phyloP scores from a whole-genome alignment of 495 filamentous ascomycete genomes.

The Opeltia flavorubescens region DNA sequence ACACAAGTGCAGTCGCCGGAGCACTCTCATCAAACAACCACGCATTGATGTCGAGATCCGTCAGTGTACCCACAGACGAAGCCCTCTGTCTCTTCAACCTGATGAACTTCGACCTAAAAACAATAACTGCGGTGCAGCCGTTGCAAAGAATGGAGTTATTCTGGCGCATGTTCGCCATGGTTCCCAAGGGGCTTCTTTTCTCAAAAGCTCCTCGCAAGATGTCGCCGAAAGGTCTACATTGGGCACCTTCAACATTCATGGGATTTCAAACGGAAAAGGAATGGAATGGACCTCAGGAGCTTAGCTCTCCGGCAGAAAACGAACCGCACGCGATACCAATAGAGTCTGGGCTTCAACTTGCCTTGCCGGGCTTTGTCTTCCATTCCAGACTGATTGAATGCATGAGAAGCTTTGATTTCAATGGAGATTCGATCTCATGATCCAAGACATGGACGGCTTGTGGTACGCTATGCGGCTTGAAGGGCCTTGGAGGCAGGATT shows the following conservation, averaged over 20 bases:
- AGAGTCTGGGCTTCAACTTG: background rate
- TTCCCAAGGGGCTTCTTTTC: conserved; percentile 1
- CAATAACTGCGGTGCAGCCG: background rate
- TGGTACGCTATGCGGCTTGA: conserved; percentile 1
- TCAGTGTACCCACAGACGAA: conserved; percentile 1
- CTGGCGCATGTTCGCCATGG: conserved; percentile 1
- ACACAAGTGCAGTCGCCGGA: background rate
- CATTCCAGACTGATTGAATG: background rate
- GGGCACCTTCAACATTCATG: conserved; percentile 3
- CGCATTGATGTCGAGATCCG: background rate
- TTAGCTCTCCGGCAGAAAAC: background rate
- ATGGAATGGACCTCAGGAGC: background rate
- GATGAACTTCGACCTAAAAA: background rate
- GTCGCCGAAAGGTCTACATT: background rate
- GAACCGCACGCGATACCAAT: background rate
- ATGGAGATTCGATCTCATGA: background rate
- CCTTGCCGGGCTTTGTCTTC: background rate
- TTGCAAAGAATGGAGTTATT: background rate
- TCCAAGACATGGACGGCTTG: background rate
- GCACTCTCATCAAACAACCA: background rate
- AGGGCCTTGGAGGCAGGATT: conserved; percentile 1
- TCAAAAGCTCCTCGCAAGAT: background rate
- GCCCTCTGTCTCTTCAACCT: background rate
- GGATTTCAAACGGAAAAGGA: background rate
- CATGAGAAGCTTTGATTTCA: background rate